Conservation (phyloP, 2,329 filamentous ascomycete species). For the Blastomyces silverae region DNA sequence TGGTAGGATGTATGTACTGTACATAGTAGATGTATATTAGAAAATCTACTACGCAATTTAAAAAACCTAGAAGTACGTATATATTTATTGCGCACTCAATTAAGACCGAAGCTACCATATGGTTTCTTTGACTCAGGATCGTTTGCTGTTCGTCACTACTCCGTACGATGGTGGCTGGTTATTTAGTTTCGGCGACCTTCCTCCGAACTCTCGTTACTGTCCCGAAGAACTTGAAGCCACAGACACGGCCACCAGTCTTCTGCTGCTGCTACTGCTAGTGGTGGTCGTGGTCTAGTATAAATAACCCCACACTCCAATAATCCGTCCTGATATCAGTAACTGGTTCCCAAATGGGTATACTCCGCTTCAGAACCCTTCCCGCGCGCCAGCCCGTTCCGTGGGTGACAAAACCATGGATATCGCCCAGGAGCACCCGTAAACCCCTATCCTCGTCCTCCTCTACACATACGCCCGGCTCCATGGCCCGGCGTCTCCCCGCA, state of each 20-base stretch:
- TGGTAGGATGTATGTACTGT: not conserved
- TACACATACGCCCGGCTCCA: not conserved
- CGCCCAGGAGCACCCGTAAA: not conserved
- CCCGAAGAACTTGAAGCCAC: too few relatives aligned
- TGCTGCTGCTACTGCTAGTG: not conserved
- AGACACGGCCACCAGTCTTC: too few relatives aligned
- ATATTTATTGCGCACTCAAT: not conserved
- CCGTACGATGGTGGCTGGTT: too few relatives aligned
- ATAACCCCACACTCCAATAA: not conserved
- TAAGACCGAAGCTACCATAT: not conserved
- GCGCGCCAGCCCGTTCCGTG: too few relatives aligned
- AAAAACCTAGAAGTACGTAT: not conserved
- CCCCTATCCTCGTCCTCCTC: not conserved
- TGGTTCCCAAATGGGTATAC: not conserved
- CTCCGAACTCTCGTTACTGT: too few relatives aligned
- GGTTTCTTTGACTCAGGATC: too few relatives aligned
- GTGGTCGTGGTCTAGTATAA: not conserved
- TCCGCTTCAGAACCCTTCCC: not conserved
- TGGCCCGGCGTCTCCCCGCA: constrained; percentile 26
- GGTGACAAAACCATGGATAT: not conserved
- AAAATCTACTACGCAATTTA: not conserved
- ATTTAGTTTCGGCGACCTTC: too few relatives aligned
- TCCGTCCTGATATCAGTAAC: not conserved
- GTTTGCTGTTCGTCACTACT: too few relatives aligned
- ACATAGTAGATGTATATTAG: not conserved